Conservation (phyloP, 176 grass and related monocot genomes). For the Musa beccarii region DNA sequence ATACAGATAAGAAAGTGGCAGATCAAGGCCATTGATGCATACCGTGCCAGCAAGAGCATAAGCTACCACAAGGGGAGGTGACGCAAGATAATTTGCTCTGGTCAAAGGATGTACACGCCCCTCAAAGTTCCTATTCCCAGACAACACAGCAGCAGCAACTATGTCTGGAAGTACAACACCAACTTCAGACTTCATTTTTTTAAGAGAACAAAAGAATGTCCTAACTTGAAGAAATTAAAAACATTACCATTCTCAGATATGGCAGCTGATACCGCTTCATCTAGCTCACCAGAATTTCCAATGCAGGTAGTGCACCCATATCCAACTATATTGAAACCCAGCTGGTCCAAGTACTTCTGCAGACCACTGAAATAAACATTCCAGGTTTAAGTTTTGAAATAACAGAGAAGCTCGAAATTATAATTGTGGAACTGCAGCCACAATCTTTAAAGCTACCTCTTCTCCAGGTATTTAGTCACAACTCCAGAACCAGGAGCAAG, state of each 20-base stretch:
- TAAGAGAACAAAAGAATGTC: slow-evolving; percentile 11
- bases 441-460: slow-evolving; percentile 45
- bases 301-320: slow-evolving; percentile 99
- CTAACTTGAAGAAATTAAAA: slow-evolving; percentile 2
- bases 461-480: slow-evolving; percentile 79
- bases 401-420: background rate
- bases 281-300: slow-evolving; percentile 94
- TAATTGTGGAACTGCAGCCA: background rate
- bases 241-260: slow-evolving; percentile 80
- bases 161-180: slow-evolving; percentile 46
- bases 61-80: slow-evolving; percentile 90
- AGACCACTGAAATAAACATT: slow-evolving; percentile 54
- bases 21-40: slow-evolving; percentile 15
- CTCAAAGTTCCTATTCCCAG: slow-evolving; percentile 96
- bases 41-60: slow-evolving; percentile 98
- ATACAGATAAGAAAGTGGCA: background rate
- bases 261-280: slow-evolving; percentile 67
- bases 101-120: slow-evolving; percentile 91
- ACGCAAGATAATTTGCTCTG: slow-evolving; percentile 96
- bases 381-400: slow-evolving; percentile 4
- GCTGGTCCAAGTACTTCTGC: slow-evolving; percentile 87
- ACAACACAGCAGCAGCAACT: slow-evolving; percentile 89
- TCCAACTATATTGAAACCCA: slow-evolving; percentile 89
- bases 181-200: slow-evolving; percentile 14
- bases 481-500: slow-evolving; percentile 98